These are phyloP conservation scores for Nectriaceae sp. DNA, from an alignment of 2,329 filamentous ascomycete genomes.

Conservation along the genomic window DNA sequence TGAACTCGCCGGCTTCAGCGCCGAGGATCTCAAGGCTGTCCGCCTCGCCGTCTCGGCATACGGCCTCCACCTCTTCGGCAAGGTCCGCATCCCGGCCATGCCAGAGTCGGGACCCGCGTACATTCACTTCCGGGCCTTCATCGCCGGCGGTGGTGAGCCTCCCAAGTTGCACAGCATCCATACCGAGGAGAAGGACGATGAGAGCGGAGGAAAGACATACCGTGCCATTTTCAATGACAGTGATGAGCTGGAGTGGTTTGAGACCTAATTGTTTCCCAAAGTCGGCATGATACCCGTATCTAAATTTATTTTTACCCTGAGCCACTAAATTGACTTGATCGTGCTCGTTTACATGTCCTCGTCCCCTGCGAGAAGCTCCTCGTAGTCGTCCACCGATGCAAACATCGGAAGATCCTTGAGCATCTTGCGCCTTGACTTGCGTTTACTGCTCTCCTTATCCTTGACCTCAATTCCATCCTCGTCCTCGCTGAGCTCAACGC, in stretches of 20 bases:
- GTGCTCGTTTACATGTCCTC: conserved; percentile 47
- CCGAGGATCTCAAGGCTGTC: conserved; percentile 84
- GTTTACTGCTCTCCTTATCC: conserved; percentile 36
- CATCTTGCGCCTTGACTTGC: conserved; percentile 70
- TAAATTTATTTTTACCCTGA: neutral
- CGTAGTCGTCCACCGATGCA: conserved; percentile 92
- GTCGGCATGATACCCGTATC: no score
- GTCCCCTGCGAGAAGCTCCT: conserved; percentile 76
- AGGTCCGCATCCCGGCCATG: conserved; percentile 60
- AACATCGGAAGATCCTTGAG: conserved; percentile 90
- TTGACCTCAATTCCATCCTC: conserved; percentile 58
- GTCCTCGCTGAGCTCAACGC: conserved; percentile 41
- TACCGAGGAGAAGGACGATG: conserved; percentile 90
- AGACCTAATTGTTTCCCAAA: conserved; percentile 35
- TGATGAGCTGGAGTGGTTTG: conserved; percentile 74
- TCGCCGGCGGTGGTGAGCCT: conserved; percentile 76
- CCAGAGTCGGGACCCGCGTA: conserved; percentile 64
- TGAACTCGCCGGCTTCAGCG: conserved; percentile 82
- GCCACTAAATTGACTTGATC: conserved; percentile 1
- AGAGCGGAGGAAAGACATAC: conserved; percentile 88
- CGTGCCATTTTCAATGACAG: conserved; percentile 91
- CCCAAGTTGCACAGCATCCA: conserved; percentile 91
- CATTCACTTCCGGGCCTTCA: conserved; percentile 85
- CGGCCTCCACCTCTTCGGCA: conserved; percentile 72
- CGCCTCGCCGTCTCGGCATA: conserved; percentile 88